These are phyloP conservation scores for Kurtzmaniella fragi DNA, from an alignment of 805 yeast genomes.

Conservation along the genomic window DNA sequence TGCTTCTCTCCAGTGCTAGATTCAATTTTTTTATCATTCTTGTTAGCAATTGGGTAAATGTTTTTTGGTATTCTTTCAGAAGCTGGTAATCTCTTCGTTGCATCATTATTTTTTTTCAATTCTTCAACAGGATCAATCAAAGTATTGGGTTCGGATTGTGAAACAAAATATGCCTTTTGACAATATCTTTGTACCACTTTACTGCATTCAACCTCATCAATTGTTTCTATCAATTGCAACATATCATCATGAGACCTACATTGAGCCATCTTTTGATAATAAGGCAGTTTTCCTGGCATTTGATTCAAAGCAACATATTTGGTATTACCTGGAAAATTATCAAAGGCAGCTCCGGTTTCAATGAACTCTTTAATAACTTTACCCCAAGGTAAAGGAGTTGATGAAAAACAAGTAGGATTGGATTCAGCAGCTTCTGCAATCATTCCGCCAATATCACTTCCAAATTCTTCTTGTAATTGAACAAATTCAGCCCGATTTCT, in stretches of 20 bases:
- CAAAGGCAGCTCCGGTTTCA: slow-evolving; percentile 46
- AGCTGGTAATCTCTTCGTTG: slow-evolving; percentile 10
- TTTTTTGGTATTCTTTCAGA: no score
- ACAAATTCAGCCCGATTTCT: slow-evolving; percentile 48
- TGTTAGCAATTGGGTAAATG: no score
- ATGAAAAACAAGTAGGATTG: slow-evolving; percentile 72
- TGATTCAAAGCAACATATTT: slow-evolving; percentile 77
- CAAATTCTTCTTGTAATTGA: slow-evolving; percentile 45
- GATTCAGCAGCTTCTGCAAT: slow-evolving; percentile 86
- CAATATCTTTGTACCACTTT: slow-evolving; percentile 12
- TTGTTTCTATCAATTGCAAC: slow-evolving; percentile 23
- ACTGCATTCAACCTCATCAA: slow-evolving; percentile 33
- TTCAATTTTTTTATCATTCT: slow-evolving; percentile 2
- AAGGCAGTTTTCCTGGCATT: slow-evolving; percentile 67
- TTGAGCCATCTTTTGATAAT: slow-evolving; percentile 53
- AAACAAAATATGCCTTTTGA: slow-evolving; percentile 22
- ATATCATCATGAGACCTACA: slow-evolving; percentile 54
- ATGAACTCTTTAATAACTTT: slow-evolving; percentile 52
- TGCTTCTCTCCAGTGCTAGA: neutral
- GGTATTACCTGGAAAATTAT: slow-evolving; percentile 65
- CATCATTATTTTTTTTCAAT: neutral
- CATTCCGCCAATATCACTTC: slow-evolving; percentile 77
- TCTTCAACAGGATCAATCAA: neutral
- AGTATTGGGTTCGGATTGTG: no score
- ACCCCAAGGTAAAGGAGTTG: slow-evolving; percentile 48